Base-by-base conservation (phyloP, 352 stramenopile species). In the Globisporangium irregulare region DNA sequence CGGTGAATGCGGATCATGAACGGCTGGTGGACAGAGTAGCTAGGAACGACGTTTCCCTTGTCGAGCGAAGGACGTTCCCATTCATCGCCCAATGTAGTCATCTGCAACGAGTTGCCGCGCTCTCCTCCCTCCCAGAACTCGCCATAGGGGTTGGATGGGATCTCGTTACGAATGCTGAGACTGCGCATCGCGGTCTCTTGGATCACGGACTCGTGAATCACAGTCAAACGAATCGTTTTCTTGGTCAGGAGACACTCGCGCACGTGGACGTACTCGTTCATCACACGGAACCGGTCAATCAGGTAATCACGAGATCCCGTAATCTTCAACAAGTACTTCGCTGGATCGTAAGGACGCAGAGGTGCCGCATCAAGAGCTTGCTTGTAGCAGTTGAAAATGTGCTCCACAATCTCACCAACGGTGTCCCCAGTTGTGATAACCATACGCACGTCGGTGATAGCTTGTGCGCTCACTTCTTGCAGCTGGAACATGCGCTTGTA, bases 311-410 rank as follows among this genome's bases (percentile, higher is more conserved):
- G 86, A 64, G 86, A 94, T 25, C 88, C 86, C 10, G 81, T 96
- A 32, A 96, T 88, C 71, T 96, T 96, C 36, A 96, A 70, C 60
- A 90, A 76, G 64, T 94, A 96, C 70, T 96, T 84, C 36, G 75
- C 79, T 7, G 86, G 86, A 55, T 94, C 85, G 72, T 95, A 95
- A 14, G 87, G 83, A 51, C 75, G 75, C 64, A 95, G 72, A 9
- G 87, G 86, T 0, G 86, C 86, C 0, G 87, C 86, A 72, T 94
- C 86, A 4, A 94, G 69, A 20, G 79, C 80, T 66, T 91, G 82
- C 66, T 92, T 87, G 79, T 95, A 95, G 66, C 85, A 95, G 63
- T 93, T 92, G 68, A 95, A 95, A 29, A 95, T 94, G 62, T 93
- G 84, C 80, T 94, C 87, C 29, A 95, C 87, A 70, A 93, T 93